These are phyloP conservation scores for Mycena indigotica DNA, from an alignment of 768 basidiomycete species.

Conservation along the genomic window DNA sequence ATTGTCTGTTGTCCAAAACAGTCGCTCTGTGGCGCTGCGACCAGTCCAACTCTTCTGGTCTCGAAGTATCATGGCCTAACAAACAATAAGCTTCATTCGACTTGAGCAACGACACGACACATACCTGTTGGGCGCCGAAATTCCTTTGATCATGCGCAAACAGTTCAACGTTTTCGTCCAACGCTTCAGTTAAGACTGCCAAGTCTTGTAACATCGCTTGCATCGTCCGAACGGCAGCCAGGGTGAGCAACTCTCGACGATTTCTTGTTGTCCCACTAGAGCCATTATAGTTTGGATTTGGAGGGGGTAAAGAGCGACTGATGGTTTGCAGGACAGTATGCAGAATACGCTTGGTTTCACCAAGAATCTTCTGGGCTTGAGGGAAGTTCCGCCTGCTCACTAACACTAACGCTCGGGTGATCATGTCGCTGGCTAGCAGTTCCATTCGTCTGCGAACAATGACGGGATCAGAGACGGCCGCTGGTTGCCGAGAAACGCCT, in stretches of 20 bases:
- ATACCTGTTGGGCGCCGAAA: constrained; percentile 95
- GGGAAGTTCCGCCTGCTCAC: constrained; percentile 89
- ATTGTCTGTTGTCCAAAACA: constrained; percentile 93
- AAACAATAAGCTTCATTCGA: neutral
- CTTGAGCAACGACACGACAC: constrained; percentile 21
- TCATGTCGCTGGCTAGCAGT: constrained; percentile 95
- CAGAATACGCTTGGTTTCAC: constrained; percentile 89
- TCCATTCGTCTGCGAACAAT: constrained; percentile 96
- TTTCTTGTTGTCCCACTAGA: constrained; percentile 60
- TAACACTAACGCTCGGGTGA: constrained; percentile 89
- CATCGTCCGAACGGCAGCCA: constrained; percentile 77
- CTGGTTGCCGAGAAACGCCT: constrained; percentile 42
- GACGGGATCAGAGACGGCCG: constrained; percentile 71
- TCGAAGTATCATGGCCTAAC: constrained; percentile 90
- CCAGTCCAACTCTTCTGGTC: constrained; percentile 97
- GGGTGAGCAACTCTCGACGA: constrained; percentile 74
- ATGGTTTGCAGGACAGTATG: constrained; percentile 88
- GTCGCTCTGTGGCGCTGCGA: constrained; percentile 84
- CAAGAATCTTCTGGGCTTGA: constrained; percentile 88
- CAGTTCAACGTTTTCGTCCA: constrained; percentile 87
- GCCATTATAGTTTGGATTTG: constrained; percentile 38
- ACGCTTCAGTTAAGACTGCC: constrained; percentile 80
- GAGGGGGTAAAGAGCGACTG: constrained; percentile 68
- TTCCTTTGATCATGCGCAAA: constrained; percentile 95
- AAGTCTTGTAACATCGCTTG: constrained; percentile 86